Conservation (phyloP, 805 yeast species). For the Suhomyces sp. region DNA sequence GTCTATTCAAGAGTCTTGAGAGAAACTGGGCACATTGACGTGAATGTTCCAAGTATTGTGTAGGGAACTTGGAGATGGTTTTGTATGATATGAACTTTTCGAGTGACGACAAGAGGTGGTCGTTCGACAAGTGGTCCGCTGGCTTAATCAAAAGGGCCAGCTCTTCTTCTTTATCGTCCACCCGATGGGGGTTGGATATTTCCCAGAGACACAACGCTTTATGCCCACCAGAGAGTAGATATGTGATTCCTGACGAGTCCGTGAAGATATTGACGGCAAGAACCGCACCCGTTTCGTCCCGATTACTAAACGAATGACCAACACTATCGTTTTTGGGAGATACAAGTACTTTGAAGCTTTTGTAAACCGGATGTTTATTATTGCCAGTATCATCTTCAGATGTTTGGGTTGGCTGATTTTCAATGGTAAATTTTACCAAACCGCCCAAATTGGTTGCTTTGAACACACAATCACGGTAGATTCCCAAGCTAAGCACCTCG, state of each 20-base stretch:
- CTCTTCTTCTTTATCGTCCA: neutral
- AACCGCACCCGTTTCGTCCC: constrained; percentile 41
- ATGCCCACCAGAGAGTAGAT: constrained; percentile 69
- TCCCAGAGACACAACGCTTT: constrained; percentile 75
- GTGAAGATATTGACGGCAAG: constrained; percentile 53
- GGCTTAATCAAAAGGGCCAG: neutral
- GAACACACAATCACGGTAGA: constrained; percentile 56
- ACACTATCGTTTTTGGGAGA: constrained; percentile 12
- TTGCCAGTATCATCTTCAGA: constrained; percentile 8
- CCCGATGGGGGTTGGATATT: constrained; percentile 24
- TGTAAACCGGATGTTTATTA: constrained; percentile 1
- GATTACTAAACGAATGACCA: constrained; percentile 7
- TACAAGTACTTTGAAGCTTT: constrained; percentile 9
- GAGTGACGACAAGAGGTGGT: constrained; percentile 61
- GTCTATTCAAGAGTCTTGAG: constrained; percentile 53
- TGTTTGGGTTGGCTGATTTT: constrained; percentile 9
- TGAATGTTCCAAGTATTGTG: constrained; percentile 69
- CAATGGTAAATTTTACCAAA: constrained; percentile 26
- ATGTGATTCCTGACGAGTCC: constrained; percentile 35
- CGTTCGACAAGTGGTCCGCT: constrained; percentile 41
- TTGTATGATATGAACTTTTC: constrained; percentile 61
- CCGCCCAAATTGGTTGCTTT: constrained; percentile 55
- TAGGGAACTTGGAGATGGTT: constrained; percentile 75
- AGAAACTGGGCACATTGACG: constrained; percentile 82
- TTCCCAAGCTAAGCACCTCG: constrained; percentile 57